phyloP scores from a whole-genome alignment of 139 green algal species.

The Edaphochlamys debaryana region DNA sequence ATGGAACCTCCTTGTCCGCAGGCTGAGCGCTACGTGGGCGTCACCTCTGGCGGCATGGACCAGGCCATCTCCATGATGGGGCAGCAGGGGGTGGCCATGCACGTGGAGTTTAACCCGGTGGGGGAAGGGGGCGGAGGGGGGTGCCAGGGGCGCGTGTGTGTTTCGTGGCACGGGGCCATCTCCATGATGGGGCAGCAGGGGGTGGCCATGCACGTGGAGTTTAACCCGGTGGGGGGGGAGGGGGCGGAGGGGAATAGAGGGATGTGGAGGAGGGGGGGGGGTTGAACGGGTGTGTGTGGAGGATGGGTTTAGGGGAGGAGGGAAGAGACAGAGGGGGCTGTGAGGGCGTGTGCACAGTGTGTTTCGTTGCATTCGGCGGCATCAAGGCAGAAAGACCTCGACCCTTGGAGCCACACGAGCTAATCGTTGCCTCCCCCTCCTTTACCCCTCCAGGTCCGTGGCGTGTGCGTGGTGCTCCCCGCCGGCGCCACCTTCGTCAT shows the following conservation, averaged over 20 bases:
- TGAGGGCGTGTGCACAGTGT: too few relatives aligned
- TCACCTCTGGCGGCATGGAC: conserved; percentile 96
- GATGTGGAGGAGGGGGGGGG: too few relatives aligned
- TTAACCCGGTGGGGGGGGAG: conserved; percentile 75
- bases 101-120: conserved; percentile 88
- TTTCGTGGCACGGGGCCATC: conserved; percentile 98
- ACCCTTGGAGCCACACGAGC: too few relatives aligned
- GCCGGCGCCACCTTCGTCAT: conserved; percentile 91
- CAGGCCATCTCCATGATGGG: conserved; percentile 97
- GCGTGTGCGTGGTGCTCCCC: conserved; percentile 87
- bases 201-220: conserved; percentile 83
- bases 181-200: conserved; percentile 85
- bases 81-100: conserved; percentile 71
- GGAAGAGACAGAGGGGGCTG: too few relatives aligned
- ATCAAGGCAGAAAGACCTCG: too few relatives aligned
- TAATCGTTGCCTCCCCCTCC: too few relatives aligned
- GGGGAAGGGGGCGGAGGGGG: background rate
- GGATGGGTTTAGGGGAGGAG: too few relatives aligned
- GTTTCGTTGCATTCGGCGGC: too few relatives aligned
- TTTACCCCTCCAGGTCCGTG: conserved; percentile 68
- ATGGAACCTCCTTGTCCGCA: background rate
- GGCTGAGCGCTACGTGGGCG: conserved; percentile 77
- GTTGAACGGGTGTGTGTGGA: too few relatives aligned
- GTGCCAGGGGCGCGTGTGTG: too few relatives aligned
- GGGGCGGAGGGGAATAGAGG: background rate